Percentiles rank a stretch among this genome's conserved stretches.
These are phyloP conservation scores for Acanthamoeba lenticulata DNA, from an alignment of 208 protist species.

Conservation along the genomic window DNA sequence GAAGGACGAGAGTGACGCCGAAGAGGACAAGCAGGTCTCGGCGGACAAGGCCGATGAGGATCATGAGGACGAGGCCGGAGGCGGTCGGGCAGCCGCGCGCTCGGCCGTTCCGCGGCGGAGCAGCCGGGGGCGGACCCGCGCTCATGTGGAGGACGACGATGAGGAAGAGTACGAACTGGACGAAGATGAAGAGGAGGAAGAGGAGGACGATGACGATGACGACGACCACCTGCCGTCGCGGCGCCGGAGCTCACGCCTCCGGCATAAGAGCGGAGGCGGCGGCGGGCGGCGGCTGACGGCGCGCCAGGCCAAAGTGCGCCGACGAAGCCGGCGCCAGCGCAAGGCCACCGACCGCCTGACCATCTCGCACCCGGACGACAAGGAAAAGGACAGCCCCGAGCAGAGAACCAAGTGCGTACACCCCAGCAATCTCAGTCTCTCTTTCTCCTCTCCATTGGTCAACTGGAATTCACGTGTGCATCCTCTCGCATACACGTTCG, in stretches of 20 bases:
- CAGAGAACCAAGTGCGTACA: neutral
- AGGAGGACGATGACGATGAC: slow-evolving; percentile 56
- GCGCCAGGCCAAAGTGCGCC: neutral
- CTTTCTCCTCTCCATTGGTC: neutral
- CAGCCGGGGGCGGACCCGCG: neutral
- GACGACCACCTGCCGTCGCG: neutral
- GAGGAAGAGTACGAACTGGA: slow-evolving; percentile 51
- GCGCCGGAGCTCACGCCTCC: neutral
- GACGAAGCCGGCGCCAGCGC: slow-evolving; percentile 31
- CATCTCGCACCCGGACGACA: slow-evolving; percentile 39
- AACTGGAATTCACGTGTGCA: neutral
- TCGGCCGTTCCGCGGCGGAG: no score
- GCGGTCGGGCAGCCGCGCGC: neutral
- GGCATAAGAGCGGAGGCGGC: slow-evolving; percentile 48
- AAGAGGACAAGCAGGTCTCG: neutral
- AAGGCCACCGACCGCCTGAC: slow-evolving; percentile 18
- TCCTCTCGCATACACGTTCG: neutral
- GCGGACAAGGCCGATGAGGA: neutral
- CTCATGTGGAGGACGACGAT: slow-evolving; percentile 35
- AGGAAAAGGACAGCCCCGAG: neutral
- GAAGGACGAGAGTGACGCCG: neutral
- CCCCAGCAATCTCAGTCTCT: neutral
- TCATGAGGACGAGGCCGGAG: neutral
- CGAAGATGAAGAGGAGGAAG: slow-evolving; percentile 48
- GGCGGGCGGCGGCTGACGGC: neutral